phyloP scores from a whole-genome alignment of 306 rosid genomes.

The Acacia melanoxylon region DNA sequence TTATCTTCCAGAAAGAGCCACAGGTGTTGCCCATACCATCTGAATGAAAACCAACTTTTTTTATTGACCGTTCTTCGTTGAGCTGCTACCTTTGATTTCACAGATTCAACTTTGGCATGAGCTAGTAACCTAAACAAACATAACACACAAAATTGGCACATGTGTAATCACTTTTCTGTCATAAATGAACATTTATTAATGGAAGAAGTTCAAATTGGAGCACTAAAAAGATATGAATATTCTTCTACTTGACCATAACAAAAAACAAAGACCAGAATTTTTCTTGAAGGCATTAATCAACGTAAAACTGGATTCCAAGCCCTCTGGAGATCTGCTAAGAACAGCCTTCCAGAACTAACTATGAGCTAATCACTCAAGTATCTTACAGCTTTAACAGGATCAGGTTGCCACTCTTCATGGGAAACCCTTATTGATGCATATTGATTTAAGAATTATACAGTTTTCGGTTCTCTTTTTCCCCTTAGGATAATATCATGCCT shows the following conservation, averaged over 20 bases:
- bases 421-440: not conserved
- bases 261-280: not conserved
- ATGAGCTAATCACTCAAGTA: not conserved
- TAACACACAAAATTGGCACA: conserved; percentile 29
- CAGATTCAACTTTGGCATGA: conserved; percentile 93
- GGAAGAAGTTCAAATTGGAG: not conserved
- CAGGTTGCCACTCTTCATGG: not conserved
- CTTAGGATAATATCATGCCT: not conserved
- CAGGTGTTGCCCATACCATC: conserved; percentile 55
- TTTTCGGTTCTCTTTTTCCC: not conserved
- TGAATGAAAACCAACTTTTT: conserved; percentile 86
- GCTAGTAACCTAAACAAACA: conserved; percentile 73
- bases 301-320: not conserved
- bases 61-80: conserved; percentile 66
- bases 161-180: conserved; percentile 1
- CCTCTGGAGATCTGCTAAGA: not conserved
- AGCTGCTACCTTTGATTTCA: conserved; percentile 91
- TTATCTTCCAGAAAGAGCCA: not conserved
- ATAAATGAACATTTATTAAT: not conserved
- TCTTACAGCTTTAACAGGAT: conserved; percentile 1
- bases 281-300: not conserved
- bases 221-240: not conserved
- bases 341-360: not conserved
- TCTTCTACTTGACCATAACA: not conserved
- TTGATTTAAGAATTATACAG: not conserved